These are phyloP conservation scores for Salix exigua DNA, from an alignment of 345 rosid genomes.

Conservation along the genomic window DNA sequence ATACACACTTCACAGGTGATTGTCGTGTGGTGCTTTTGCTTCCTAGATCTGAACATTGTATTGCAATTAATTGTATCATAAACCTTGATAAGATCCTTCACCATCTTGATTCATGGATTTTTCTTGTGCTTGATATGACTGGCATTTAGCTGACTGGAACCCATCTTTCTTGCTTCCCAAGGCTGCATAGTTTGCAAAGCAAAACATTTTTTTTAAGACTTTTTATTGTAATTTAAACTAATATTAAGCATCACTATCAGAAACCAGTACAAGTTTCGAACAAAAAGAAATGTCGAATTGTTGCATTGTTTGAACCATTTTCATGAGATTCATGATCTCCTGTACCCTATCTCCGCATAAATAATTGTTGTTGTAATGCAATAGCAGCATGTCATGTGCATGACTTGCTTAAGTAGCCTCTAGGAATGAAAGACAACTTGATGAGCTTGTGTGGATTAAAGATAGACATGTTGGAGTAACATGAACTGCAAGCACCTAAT, in stretches of 20 bases:
- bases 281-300: not conserved
- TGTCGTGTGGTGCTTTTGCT: not conserved
- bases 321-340: not conserved
- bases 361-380: not conserved
- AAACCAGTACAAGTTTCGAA: not conserved
- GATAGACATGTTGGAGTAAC: not conserved
- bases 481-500: not conserved
- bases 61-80: not conserved
- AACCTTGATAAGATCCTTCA: not conserved
- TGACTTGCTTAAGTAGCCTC: not conserved
- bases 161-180: not conserved
- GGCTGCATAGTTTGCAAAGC: not conserved
- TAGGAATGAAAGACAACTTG: not conserved
- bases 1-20: slow-evolving; percentile 84
- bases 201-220: not conserved
- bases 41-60: not conserved
- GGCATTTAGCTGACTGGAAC: not conserved
- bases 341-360: not conserved
- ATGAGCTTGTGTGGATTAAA: not conserved
- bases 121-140: not conserved
- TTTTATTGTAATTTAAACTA: not conserved
- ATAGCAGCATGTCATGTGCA: not conserved
- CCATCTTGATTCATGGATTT: not conserved
- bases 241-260: not conserved
- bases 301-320: not conserved